Evolutionary conservation across 352 stramenopile species (phyloP).

Genomic region (Phytophthora vignae): DNA sequence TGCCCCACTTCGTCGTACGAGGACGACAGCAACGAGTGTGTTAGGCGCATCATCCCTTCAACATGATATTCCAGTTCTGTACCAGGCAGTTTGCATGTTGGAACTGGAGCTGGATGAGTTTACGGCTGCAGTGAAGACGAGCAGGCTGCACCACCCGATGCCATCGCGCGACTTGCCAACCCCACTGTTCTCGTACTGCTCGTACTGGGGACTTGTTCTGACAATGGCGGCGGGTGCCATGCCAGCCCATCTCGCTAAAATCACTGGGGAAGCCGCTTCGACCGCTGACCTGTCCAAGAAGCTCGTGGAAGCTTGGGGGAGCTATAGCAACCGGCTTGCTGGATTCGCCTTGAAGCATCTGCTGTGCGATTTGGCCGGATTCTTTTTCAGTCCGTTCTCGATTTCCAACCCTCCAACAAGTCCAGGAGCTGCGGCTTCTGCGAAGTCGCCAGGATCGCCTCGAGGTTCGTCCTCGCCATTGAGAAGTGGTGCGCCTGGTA

Average conservation of each 20-base stretch:
- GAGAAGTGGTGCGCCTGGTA: constrained; percentile 23
- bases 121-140: constrained; percentile 72
- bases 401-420: constrained; percentile 26
- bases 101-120: constrained; percentile 63
- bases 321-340: constrained; percentile 64
- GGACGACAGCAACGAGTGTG: constrained; percentile 2
- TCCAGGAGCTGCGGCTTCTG: constrained; percentile 8
- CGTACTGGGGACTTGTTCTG: constrained; percentile 76
- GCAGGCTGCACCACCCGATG: constrained; percentile 58
- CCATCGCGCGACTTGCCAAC: constrained; percentile 31
- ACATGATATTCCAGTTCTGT: constrained; percentile 72
- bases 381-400: constrained; percentile 68
- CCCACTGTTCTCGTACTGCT: constrained; percentile 67
- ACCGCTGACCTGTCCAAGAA: constrained; percentile 39
- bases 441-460: constrained; percentile 15
- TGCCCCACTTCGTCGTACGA: constrained; percentile 31
- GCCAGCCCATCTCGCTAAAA: constrained; percentile 65
- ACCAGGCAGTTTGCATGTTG: constrained; percentile 63
- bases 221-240: constrained; percentile 58
- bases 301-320: constrained; percentile 64
- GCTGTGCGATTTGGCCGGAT: constrained; percentile 66
- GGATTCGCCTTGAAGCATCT: constrained; percentile 61
- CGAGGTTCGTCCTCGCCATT: constrained; percentile 31
- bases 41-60: constrained; percentile 53
- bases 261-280: constrained; percentile 45